Evolutionary conservation across 2,329 filamentous ascomycete species (phyloP), one percentile per base, ranked within the genome.

Genomic region (Cercospora zeina): DNA sequence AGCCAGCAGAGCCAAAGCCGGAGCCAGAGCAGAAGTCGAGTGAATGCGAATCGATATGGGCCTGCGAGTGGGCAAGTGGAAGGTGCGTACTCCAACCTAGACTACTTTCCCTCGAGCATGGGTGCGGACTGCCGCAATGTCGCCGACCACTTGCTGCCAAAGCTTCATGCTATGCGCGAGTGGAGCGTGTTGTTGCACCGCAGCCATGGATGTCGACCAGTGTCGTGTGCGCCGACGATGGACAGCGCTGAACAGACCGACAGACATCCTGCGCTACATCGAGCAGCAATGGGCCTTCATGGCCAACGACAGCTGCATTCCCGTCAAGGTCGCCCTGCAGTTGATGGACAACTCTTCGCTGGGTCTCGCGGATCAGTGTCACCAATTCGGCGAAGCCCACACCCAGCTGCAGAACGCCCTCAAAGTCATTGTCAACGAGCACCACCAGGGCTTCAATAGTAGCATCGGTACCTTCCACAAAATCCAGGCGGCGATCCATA

Each of bases 381-480:
- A 83, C 65, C 88, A 91, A 68, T 99, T 99, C 75, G 84, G 90
- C 72, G 82, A 89, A 68, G 92, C 91, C 51, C 91, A 97, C 75
- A 82, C 87, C 67, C 91, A 95, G 74, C 85, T 99, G n/a, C 93
- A 99, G 74, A 89, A 89, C 70, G 93, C 93, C 9, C 82, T 99
- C 61, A 97, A 96, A 77, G 87, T 88, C 34, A 96, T 99, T 70
- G 95, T 99, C 27, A 96, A 99, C 76, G 93, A 99, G 78, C 93
- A 99, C 74, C 93, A 99, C 73, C 95, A 99, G 76, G 96, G 95
- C 51, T 99, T 99, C 83, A 99, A 97, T 78, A 96, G 91, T 76
- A 97, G 93, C 55, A 97, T 99, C 66, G 95, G 93, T 76, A 97
- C 93, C 19, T 99, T 97, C 74, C 96, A 99, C 81, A 97, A 96